phyloP scores from a whole-genome alignment of 2,329 filamentous ascomycete genomes.

The Verticillium longisporum region DNA sequence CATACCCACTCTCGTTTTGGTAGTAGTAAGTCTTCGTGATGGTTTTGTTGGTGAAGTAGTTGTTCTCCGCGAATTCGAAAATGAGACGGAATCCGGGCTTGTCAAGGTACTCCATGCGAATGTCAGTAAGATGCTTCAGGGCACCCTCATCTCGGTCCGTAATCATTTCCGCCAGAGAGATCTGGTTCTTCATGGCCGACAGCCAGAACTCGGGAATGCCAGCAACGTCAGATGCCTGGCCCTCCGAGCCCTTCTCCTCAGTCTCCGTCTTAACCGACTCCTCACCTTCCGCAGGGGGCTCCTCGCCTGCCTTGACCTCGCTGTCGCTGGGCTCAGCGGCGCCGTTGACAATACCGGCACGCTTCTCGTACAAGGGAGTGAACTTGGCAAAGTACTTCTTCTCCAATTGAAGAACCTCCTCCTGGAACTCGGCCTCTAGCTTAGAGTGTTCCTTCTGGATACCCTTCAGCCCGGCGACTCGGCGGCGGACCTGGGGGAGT shows the following conservation, averaged over 20 bases:
- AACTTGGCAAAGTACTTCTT: conserved; percentile 99
- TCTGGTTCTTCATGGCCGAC: conserved; percentile 99
- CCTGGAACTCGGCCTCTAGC: conserved; percentile 96
- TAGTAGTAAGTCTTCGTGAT: conserved; percentile 99
- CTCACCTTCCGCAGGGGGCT: conserved; percentile 64
- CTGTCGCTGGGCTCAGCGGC: conserved; percentile 75
- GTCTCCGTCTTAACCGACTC: conserved; percentile 50
- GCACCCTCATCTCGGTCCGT: conserved; percentile 95
- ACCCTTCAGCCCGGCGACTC: conserved; percentile 91
- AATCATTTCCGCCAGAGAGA: conserved; percentile 96
- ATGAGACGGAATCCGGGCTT: conserved; percentile 97
- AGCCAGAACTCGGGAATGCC: conserved; percentile 99
- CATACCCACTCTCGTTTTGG: conserved; percentile 97
- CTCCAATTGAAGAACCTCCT: conserved; percentile 95
- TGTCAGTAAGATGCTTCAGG: conserved; percentile 81
- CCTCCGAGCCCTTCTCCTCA: conserved; percentile 46
- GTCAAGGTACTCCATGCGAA: conserved; percentile 99
- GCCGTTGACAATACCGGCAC: conserved; percentile 88
- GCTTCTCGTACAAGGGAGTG: conserved; percentile 93
- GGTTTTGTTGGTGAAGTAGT: conserved; percentile 95
- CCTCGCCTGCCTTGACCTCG: conserved; percentile 81
- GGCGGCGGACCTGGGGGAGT: conserved; percentile 82
- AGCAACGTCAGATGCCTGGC: conserved; percentile 44
- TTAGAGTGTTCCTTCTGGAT: conserved; percentile 99
- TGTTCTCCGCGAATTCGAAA: conserved; percentile 93